Percentiles rank a stretch among this genome's conserved stretches.
Conservation (phyloP, 257 asterid genomes). For the Solanum etuberosum region DNA sequence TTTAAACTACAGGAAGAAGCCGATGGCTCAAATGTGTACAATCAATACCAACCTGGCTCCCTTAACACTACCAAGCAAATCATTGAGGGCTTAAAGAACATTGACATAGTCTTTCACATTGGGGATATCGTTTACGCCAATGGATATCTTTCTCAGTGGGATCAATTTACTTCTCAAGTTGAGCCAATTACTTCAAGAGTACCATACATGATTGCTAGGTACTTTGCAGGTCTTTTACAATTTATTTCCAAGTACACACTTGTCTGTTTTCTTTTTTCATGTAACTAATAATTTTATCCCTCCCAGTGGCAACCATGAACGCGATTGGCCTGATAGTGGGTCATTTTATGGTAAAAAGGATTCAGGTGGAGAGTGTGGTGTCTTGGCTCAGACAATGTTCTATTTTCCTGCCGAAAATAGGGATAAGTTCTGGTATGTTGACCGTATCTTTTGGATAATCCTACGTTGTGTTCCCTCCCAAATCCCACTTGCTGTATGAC, state of each 20-base stretch:
- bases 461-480: background rate
- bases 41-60: slow-evolving; percentile 64
- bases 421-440: slow-evolving; percentile 76
- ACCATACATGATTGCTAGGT: slow-evolving; percentile 98
- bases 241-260: background rate
- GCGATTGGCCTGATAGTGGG: slow-evolving; percentile 92
- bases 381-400: slow-evolving; percentile 67
- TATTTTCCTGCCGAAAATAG: slow-evolving; percentile 86
- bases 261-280: background rate
- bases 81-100: slow-evolving; percentile 49
- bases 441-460: background rate
- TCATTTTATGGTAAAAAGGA: slow-evolving; percentile 65
- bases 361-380: slow-evolving; percentile 98
- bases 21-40: slow-evolving; percentile 91
- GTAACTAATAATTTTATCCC: background rate
- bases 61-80: slow-evolving; percentile 86
- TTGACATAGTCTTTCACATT: slow-evolving; percentile 81
- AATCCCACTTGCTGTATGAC: background rate
- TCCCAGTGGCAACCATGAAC: slow-evolving; percentile 91
- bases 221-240: background rate
- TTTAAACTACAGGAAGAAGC: slow-evolving; percentile 55
- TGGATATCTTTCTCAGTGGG: slow-evolving; percentile 93
- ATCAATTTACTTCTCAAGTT: slow-evolving; percentile 83
- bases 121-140: slow-evolving; percentile 80
- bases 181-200: slow-evolving; percentile 81